A percentile compares a stretch with the other conserved stretches of the same genome.
Evolutionary conservation across 106 monocot genomes (phyloP).

Genomic region (Iris macrosiphon): DNA sequence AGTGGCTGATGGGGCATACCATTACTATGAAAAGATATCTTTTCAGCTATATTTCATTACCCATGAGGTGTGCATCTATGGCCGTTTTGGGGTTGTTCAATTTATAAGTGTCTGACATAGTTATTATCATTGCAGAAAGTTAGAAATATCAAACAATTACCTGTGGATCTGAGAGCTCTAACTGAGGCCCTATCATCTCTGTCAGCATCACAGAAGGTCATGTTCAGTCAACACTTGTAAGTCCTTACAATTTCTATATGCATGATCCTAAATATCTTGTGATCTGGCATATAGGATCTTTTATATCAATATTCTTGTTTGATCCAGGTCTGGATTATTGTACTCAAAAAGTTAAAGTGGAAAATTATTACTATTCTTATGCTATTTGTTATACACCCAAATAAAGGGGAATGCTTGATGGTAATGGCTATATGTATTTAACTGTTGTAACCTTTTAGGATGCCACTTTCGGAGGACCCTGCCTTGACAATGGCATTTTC

Average conservation of each 20-base stretch:
- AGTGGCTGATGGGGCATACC: slow-evolving; percentile 72
- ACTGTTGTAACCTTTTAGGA: slow-evolving; percentile 25
- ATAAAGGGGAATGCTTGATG: not conserved
- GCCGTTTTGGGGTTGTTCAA: not conserved
- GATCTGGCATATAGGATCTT: no score
- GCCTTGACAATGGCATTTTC: slow-evolving; percentile 88
- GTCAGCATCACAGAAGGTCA: slow-evolving; percentile 53
- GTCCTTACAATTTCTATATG: no score
- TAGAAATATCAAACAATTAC: slow-evolving; percentile 58
- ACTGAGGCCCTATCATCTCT: slow-evolving; percentile 70
- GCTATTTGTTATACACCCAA: no score
- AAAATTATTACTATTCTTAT: no score
- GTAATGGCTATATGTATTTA: not conserved
- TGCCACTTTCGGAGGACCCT: slow-evolving; percentile 73
- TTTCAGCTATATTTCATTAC: slow-evolving; percentile 96
- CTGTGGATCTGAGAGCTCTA: slow-evolving; percentile 55
- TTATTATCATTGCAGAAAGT: slow-evolving; percentile 51
- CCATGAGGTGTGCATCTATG: slow-evolving; percentile 51
- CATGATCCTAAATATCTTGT: no score
- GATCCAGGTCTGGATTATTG: not conserved
- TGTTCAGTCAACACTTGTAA: slow-evolving; percentile 73
- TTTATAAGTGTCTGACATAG: slow-evolving; percentile 7
- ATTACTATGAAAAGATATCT: slow-evolving; percentile 92
- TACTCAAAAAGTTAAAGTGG: no score
- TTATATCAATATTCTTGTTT: no score